Evolutionary conservation across 768 basidiomycete genomes (phyloP), one percentile per base, ranked within the genome.

Genomic region (Zangia roseola): DNA sequence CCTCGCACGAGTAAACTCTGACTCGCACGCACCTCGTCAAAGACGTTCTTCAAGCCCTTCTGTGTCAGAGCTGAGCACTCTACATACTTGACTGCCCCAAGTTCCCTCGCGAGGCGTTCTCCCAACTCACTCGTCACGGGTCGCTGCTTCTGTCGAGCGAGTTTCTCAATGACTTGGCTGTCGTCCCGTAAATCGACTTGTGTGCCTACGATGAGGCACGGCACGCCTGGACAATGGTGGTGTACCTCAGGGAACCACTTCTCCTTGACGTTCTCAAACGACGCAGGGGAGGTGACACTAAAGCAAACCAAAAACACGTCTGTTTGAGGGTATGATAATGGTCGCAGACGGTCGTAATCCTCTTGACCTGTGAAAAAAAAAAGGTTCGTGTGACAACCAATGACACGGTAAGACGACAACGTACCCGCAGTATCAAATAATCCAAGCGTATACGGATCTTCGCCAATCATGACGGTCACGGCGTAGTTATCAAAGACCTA

Each of bases 221-320:
- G 94, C 49, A 97, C 95, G 42, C 97, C 95, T 14, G 97, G 97
- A 79, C 97, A 99, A 67, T 99, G 97, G 69, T 98, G 97, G 69
- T 94, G 94, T 45, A 99, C 95, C 76, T 99, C 97, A 6, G 97
- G 97, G 81, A 98, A 97, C 97, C 97, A 99, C 71, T 99, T 99
- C 75, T 99, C 97, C 82, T 97, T 98, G 64, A 99, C 95, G 87
- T 99, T 98, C 73, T 99, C 97, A 67, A 97, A 99, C 40, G 93
- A 95, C 24, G 97, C 95, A 4, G 95, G 97, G 10, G 91, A 94
- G 35, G 95, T 97, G 60, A 31, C 97, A 65, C 91, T 94, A 80
- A 98, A 99, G 74, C 97, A 99, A 59, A 99, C 95, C 49, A 99
- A 80, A 82, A 99, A 98, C 49, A 98, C 97, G 64, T 99, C 97